Percentiles rank a stretch among this genome's conserved stretches.
phyloP scores from a whole-genome alignment of 768 basidiomycete genomes.

The Mycena rosella region DNA sequence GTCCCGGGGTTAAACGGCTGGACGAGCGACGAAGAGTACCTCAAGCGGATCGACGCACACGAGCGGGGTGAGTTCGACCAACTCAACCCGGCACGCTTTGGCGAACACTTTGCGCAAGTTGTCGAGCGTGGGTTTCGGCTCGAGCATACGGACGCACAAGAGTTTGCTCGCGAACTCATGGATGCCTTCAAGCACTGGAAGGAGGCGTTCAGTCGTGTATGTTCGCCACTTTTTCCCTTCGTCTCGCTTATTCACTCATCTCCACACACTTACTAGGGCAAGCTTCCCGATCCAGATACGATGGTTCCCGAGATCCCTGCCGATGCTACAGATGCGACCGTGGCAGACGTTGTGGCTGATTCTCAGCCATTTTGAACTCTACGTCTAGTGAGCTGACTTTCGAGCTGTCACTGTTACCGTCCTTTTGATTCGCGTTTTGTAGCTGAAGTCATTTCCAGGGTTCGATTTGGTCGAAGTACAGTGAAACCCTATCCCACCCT shows the following conservation, averaged over 20 bases:
- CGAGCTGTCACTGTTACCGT: not conserved
- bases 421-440: slow-evolving; percentile 7
- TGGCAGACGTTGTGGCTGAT: slow-evolving; percentile 4
- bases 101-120: slow-evolving; percentile 4
- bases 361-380: not conserved
- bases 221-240: slow-evolving; percentile 8
- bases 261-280: slow-evolving; percentile 16
- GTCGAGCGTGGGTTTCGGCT: slow-evolving; percentile 15
- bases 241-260: slow-evolving; percentile 10
- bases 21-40: slow-evolving; percentile 5
- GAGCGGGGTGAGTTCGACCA: slow-evolving; percentile 5
- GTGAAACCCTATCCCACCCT: too few species aligned
- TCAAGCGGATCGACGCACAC: slow-evolving; percentile 3
- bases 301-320: slow-evolving; percentile 12
- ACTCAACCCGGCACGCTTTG: slow-evolving; percentile 13
- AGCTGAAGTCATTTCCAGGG: too few species aligned
- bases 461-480: too few species aligned
- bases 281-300: slow-evolving; percentile 24
- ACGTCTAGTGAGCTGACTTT: slow-evolving; percentile 6
- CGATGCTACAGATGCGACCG: slow-evolving; percentile 1
- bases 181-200: slow-evolving; percentile 11
- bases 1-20: slow-evolving; percentile 14
- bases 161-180: slow-evolving; percentile 19
- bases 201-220: slow-evolving; percentile 18
- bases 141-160: slow-evolving; percentile 8